Base-by-base conservation (phyloP, 2,329 filamentous ascomycete genomes). In the Scopulariopsis brevicaulis region DNA sequence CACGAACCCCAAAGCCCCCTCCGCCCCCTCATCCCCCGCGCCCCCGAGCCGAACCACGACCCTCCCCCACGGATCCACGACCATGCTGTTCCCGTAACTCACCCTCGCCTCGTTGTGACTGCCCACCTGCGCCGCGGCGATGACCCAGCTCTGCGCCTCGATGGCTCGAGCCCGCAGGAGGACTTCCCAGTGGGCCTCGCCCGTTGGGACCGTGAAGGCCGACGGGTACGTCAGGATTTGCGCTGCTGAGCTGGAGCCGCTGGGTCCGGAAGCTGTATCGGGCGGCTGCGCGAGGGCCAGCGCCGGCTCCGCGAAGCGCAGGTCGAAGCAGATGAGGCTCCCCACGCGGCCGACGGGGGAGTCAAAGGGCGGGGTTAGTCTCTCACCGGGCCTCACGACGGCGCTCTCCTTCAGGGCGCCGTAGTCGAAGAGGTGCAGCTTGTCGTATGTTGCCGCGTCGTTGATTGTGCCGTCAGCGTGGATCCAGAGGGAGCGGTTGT, bases 201-300 rank as follows among this genome's bases (percentile, higher is more conserved):
- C 93, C 0, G 93, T 96, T 1, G 87, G 84, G 0, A 95, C 80
- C 0, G 92, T 96, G 67, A 96, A 97, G 4, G 93, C 93, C 6
- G 89, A 93, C 0, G 93, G 93, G 67, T 93, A 96, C 0, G 90
- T 84, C 55, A 96, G 75, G 57, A 96, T 75, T 61, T 96, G 84
- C 1, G 90, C 90, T 12, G 52, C 55, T 12, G 20, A 22, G 7
- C 24, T 52, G 20, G 32, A 40, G 22, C 18, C 51, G 40, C 10
- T 35, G 32, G 28, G 11, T 8, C 5, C n/a, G 18, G 22, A 3
- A 10, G 7, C 37, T 51, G 65, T 71, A 12, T 48, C 48, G 6
- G 67, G 58, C 0, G 73, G 72, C 58, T 74, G 73, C 7, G 82
- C 81, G 20, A 96, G 77, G 1, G 83, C 78, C 11, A 94, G 70